phyloP scores from a whole-genome alignment of 73 alveolate species.

The Symbiodinium natans region DNA sequence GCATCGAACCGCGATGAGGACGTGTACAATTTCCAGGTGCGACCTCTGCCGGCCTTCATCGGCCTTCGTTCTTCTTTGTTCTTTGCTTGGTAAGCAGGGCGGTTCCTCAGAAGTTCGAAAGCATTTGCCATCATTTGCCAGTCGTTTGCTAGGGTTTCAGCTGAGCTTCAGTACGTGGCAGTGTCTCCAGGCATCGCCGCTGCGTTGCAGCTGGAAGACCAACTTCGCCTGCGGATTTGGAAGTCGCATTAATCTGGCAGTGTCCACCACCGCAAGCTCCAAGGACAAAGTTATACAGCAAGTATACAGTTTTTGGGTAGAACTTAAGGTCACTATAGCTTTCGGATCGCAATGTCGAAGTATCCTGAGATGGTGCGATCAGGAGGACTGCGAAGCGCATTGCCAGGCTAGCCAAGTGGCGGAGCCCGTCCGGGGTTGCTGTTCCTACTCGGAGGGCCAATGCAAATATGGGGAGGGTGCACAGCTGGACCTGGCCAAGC shows the following conservation, averaged over 20 bases:
- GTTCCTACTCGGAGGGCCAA: not conserved
- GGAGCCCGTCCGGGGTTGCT: slow-evolving; percentile 9
- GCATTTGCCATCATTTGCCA: not conserved
- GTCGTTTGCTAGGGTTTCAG: not conserved
- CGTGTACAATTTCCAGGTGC: not conserved
- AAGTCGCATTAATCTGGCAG: not conserved
- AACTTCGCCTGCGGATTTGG: not conserved
- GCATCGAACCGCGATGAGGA: slow-evolving; percentile 14
- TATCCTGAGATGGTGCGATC: not conserved
- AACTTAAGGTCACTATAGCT: not conserved
- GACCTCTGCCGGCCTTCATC: not conserved
- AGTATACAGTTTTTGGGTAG: no score
- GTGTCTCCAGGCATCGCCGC: slow-evolving; percentile 21
- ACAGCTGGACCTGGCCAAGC: not conserved
- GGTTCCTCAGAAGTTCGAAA: not conserved
- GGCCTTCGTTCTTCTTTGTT: no score
- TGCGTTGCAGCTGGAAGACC: slow-evolving; percentile 5
- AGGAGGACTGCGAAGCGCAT: slow-evolving; percentile 17
- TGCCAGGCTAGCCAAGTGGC: slow-evolving; percentile 21
- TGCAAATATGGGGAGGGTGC: slow-evolving; percentile 8
- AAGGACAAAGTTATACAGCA: not conserved
- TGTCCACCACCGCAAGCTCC: not conserved
- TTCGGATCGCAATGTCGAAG: no score
- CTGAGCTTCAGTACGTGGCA: not conserved
- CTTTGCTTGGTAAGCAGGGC: not conserved